phyloP scores from a whole-genome alignment of 768 basidiomycete species.

The Naganishia kalamii region DNA sequence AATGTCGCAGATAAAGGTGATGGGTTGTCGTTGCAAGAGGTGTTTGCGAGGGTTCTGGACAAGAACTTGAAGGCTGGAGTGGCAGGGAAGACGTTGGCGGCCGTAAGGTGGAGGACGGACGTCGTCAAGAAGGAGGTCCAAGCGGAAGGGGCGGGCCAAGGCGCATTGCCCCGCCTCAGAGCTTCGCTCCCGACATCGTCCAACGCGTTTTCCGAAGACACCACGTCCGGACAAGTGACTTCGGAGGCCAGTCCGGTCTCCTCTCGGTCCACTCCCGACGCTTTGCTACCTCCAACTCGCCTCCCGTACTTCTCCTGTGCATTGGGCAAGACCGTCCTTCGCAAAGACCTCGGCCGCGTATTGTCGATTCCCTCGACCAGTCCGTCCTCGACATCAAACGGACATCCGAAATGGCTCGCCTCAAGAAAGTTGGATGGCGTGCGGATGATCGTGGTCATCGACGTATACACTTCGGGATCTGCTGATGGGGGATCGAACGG shows the following conservation, averaged over 20 bases:
- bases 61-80: slow-evolving; percentile 42
- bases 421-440: slow-evolving; percentile 45
- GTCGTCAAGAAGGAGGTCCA: neutral
- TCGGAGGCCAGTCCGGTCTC: neutral
- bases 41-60: slow-evolving; percentile 38
- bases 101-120: slow-evolving; percentile 27
- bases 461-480: slow-evolving; percentile 25
- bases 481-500: neutral
- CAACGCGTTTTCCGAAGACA: neutral
- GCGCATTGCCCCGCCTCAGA: neutral
- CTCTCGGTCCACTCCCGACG: neutral
- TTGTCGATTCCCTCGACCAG: slow-evolving; percentile 6
- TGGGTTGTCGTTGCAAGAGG: slow-evolving; percentile 20
- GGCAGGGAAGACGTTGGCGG: slow-evolving; percentile 30
- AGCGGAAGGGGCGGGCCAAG: neutral
- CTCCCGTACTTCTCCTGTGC: slow-evolving; percentile 27
- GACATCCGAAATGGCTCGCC: slow-evolving; percentile 33
- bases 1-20: neutral
- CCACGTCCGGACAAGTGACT: neutral
- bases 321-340: slow-evolving; percentile 39
- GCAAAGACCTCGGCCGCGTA: slow-evolving; percentile 25
- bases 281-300: neutral
- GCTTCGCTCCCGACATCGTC: too few species aligned
- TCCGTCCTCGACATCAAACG: neutral
- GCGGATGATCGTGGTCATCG: slow-evolving; percentile 33